Percentiles rank a stretch among this genome's conserved stretches.
Evolutionary conservation across 2,329 filamentous ascomycete genomes (phyloP).

Genomic region (Calonectria pteridis): DNA sequence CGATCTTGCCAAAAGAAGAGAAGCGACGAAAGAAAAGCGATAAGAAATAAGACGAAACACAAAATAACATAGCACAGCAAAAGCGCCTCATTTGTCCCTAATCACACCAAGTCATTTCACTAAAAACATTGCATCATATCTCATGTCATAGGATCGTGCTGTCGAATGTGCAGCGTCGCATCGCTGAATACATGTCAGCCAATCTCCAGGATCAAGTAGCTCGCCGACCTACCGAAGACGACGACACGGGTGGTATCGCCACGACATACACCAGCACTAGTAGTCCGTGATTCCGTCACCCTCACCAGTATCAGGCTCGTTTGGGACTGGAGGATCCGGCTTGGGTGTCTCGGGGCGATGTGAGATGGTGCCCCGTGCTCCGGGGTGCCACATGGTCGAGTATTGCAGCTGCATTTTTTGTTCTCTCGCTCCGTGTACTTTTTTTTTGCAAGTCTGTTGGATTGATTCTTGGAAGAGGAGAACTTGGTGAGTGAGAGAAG

Average conservation of each 20-base stretch:
- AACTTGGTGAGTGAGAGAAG: neutral
- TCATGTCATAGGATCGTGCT: neutral
- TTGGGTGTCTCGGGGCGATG: slow-evolving; percentile 50
- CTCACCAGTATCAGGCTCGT: slow-evolving; percentile 47
- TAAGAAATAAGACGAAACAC: neutral
- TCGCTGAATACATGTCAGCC: slow-evolving; percentile 1
- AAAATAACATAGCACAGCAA: neutral
- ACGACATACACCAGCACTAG: slow-evolving; percentile 14
- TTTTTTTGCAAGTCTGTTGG: neutral
- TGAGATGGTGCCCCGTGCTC: slow-evolving; percentile 12
- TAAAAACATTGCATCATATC: neutral
- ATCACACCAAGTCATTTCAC: neutral
- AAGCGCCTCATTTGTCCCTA: neutral
- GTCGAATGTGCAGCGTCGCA: slow-evolving; percentile 2
- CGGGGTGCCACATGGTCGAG: neutral
- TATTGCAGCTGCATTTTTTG: slow-evolving; percentile 21
- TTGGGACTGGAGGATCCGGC: slow-evolving; percentile 46
- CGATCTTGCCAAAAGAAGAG: neutral
- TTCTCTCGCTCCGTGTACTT: neutral
- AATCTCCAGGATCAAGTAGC: neutral
- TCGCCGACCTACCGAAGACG: slow-evolving; percentile 24
- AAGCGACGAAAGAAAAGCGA: neutral
- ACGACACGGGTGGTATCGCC: neutral
- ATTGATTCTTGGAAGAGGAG: neutral
- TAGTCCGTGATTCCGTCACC: slow-evolving; percentile 49